Evolutionary conservation across 495 filamentous ascomycete species (phyloP).

Genomic region (Saxophila tyrrhenica): DNA sequence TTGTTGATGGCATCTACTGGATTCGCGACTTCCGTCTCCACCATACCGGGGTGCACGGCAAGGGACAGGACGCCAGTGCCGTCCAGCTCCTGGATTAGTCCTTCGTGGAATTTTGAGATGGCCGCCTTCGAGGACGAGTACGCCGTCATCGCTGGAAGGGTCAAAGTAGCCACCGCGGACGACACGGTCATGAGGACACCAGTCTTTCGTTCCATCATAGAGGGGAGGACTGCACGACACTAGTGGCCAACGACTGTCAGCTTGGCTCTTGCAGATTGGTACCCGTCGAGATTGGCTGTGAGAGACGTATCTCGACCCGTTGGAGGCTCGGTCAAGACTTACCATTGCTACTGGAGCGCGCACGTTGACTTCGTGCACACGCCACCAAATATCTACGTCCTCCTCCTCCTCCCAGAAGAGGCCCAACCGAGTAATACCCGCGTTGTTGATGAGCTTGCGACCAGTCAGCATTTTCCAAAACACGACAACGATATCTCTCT

Average conservation of each 20-base stretch:
- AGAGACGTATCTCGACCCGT: too few species aligned
- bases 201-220: constrained; percentile 11
- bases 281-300: too few species aligned
- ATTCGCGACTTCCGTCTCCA: constrained; percentile 4
- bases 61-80: constrained; percentile 6
- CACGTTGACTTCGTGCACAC: constrained; percentile 17
- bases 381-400: constrained; percentile 14
- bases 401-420: constrained; percentile 3
- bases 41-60: constrained; percentile 8
- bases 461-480: not conserved
- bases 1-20: constrained; percentile 8
- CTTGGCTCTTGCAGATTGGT: too few species aligned
- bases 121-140: constrained; percentile 17
- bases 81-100: constrained; percentile 9
- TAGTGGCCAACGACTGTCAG: not conserved
- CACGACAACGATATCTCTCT: not conserved
- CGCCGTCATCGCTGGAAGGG: constrained; percentile 8
- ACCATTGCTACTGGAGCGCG: constrained; percentile 9
- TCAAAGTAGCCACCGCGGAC: not conserved
- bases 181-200: constrained; percentile 10
- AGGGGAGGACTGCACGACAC: constrained; percentile 9
- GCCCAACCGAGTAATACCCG: constrained; percentile 7
- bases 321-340: too few species aligned
- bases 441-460: constrained; percentile 7
- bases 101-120: constrained; percentile 16